Percentiles rank a stretch among this genome's conserved stretches.
phyloP scores from a whole-genome alignment of 1,139 yeast genomes.

The Diutina neorugosa region DNA sequence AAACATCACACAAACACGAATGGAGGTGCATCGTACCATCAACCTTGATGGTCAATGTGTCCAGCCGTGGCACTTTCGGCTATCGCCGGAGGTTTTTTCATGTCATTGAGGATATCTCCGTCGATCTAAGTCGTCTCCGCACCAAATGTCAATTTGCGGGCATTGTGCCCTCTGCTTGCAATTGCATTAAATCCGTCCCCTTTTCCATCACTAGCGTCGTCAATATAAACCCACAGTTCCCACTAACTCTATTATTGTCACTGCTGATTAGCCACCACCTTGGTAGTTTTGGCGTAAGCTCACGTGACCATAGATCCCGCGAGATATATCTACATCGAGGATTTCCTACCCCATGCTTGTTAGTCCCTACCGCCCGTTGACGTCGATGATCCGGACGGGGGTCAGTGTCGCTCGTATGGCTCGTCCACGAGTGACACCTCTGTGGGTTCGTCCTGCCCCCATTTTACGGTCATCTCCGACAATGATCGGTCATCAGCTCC shows the following conservation, averaged over 20 bases:
- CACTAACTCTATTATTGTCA: no score
- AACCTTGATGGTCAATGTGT: no score
- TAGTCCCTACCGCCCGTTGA: not conserved
- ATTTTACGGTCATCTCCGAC: not conserved
- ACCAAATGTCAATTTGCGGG: not conserved
- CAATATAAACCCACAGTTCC: not conserved
- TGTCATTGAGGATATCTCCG: not conserved
- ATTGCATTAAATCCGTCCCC: not conserved
- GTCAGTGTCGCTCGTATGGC: not conserved
- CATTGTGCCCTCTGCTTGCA: not conserved
- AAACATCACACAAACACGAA: no score
- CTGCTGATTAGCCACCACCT: not conserved
- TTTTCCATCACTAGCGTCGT: not conserved
- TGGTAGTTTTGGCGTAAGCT: not conserved
- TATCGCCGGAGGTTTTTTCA: not conserved
- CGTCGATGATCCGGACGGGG: not conserved
- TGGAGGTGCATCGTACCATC: no score
- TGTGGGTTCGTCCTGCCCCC: not conserved
- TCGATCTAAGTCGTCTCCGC: not conserved
- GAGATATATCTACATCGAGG: not conserved
- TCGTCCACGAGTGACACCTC: not conserved
- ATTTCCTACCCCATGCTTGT: not conserved
- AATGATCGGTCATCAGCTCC: not conserved
- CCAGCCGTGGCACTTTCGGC: not conserved
- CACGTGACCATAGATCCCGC: not conserved